A percentile compares a stretch with the other conserved stretches of the same genome.
Evolutionary conservation across 2,329 filamentous ascomycete genomes (phyloP).

Genomic region (Lecanicillium sp.): DNA sequence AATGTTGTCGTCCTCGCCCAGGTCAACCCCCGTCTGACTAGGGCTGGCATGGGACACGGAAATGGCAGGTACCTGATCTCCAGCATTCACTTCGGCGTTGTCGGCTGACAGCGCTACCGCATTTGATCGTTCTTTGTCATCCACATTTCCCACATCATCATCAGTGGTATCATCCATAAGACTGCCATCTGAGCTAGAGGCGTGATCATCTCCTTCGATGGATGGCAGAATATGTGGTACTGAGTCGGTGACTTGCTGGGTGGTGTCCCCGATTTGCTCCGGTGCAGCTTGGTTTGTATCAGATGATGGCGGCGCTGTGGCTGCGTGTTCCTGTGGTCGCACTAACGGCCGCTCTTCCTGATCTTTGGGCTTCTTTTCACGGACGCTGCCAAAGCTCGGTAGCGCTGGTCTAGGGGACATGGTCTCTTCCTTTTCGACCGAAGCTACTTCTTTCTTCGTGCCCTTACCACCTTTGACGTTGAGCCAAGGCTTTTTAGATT

Average conservation of each 20-base stretch:
- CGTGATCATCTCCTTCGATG: conserved; percentile 57
- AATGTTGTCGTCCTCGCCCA: conserved; percentile 26
- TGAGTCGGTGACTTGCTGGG: conserved; percentile 33
- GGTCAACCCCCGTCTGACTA: conserved; percentile 12
- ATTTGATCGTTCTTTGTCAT: conserved; percentile 4
- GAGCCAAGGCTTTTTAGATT: conserved; percentile 44
- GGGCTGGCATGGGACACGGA: conserved; percentile 38
- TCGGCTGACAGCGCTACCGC: conserved; percentile 7
- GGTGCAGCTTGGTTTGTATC: not conserved
- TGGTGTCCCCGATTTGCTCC: no score
- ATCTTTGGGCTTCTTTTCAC: conserved; percentile 51
- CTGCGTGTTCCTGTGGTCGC: conserved; percentile 36
- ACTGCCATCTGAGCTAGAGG: conserved; percentile 25
- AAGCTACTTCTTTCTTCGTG: conserved; percentile 41
- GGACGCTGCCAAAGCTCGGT: conserved; percentile 68
- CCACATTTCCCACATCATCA: conserved; percentile 4
- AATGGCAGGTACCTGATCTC: conserved; percentile 31
- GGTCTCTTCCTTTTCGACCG: conserved; percentile 53
- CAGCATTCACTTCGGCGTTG: not conserved
- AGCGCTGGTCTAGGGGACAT: conserved; percentile 70
- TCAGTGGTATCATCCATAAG: conserved; percentile 10
- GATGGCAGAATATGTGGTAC: conserved; percentile 64
- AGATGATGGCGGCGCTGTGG: conserved; percentile 10
- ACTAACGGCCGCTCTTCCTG: conserved; percentile 50
- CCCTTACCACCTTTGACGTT: conserved; percentile 35